These are phyloP conservation scores for Udeniomyces megalosporus DNA, from an alignment of 768 basidiomycete species.

Conservation along the genomic window DNA sequence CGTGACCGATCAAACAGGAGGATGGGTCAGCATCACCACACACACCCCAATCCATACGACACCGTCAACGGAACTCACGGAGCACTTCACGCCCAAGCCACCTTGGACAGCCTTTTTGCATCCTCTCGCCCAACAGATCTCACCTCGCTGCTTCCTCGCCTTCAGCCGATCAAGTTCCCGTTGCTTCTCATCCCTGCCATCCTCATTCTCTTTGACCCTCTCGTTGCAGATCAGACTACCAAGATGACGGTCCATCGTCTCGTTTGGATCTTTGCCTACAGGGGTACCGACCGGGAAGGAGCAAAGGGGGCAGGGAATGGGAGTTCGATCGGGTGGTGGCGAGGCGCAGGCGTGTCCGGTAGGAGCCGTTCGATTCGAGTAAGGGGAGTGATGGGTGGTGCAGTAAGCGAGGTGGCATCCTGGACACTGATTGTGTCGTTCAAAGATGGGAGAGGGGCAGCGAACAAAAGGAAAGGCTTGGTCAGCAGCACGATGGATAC, in stretches of 20 bases:
- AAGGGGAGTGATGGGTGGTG: conserved; percentile 59
- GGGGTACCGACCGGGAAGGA: conserved; percentile 55
- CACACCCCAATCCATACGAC: no score
- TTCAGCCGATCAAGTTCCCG: conserved; percentile 45
- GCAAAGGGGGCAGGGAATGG: conserved; percentile 65
- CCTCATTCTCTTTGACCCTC: conserved; percentile 42
- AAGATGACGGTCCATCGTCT: conserved; percentile 64
- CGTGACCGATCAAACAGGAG: not conserved
- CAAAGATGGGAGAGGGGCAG: not conserved
- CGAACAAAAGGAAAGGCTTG: not conserved
- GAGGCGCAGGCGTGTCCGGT: conserved; percentile 53
- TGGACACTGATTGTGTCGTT: conserved; percentile 57
- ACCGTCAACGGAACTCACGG: conserved; percentile 37
- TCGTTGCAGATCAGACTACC: conserved; percentile 48
- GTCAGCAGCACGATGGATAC: not conserved
- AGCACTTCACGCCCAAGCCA: conserved; percentile 37
- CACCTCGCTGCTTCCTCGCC: conserved; percentile 34
- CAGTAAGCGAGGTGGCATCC: conserved; percentile 57
- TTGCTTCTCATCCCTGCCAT: conserved; percentile 34
- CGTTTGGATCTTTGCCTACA: conserved; percentile 64
- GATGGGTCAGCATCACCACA: no score
- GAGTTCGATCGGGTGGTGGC: conserved; percentile 52
- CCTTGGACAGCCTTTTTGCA: conserved; percentile 1
- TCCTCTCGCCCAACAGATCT: conserved; percentile 49
- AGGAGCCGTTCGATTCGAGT: conserved; percentile 23